These are phyloP conservation scores for Primulina tabacum DNA, from an alignment of 257 asterid genomes.

Conservation along the genomic window DNA sequence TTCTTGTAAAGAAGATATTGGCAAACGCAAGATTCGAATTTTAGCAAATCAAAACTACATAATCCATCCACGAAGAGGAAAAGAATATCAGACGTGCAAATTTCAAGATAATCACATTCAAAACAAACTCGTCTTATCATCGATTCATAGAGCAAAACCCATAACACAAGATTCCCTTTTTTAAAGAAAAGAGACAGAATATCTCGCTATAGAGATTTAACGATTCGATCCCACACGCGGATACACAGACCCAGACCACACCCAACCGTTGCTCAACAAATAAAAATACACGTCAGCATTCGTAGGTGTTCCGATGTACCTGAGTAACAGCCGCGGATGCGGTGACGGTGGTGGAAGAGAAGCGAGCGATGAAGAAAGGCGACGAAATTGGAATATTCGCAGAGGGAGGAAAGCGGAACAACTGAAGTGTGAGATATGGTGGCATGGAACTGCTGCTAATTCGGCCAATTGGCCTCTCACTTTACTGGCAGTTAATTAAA, in stretches of 20 bases:
- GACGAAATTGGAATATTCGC: conserved; percentile 18
- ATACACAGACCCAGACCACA: neutral
- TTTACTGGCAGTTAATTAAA: neutral
- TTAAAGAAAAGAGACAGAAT: conserved; percentile 13
- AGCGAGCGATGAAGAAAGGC: conserved; percentile 25
- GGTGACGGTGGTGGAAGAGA: conserved; percentile 23
- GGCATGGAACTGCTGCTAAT: neutral
- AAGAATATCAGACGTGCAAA: neutral
- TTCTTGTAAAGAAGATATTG: neutral
- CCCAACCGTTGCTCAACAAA: neutral
- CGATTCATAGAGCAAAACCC: conserved; percentile 7
- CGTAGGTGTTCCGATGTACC: conserved; percentile 4
- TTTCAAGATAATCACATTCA: neutral
- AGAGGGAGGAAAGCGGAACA: conserved; percentile 4
- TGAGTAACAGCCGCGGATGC: conserved; percentile 17
- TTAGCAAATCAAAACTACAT: conserved; percentile 10
- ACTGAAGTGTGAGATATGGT: conserved; percentile 10
- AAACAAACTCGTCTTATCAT: neutral
- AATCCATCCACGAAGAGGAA: neutral
- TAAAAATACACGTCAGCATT: neutral
- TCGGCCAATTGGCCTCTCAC: neutral
- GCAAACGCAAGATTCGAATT: neutral
- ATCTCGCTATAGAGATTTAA: conserved; percentile 13
- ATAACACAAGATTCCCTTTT: conserved; percentile 1
- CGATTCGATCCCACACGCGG: conserved; percentile 17